Percentiles rank a stretch among this genome's conserved stretches.
phyloP scores from a whole-genome alignment of 176 grass and related monocot genomes.

The Musa troglodytarum region DNA sequence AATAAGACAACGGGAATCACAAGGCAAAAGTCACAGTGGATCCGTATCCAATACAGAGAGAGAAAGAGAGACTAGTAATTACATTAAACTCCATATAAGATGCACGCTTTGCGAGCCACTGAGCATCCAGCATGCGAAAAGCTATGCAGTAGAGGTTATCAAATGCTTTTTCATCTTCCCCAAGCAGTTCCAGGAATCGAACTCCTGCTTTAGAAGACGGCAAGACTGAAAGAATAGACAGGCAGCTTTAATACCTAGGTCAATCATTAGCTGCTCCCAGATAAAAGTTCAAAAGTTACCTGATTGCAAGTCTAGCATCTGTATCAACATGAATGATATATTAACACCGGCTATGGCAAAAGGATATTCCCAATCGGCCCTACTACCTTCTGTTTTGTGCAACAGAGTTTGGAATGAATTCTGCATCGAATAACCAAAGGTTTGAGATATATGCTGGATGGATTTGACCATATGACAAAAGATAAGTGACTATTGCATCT shows the following conservation, averaged over 20 bases:
- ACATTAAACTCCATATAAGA: constrained; percentile 99
- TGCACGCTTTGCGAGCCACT: constrained; percentile 80
- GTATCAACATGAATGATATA: constrained; percentile 94
- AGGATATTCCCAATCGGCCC: constrained; percentile 90
- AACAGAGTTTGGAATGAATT: constrained; percentile 63
- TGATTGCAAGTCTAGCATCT: constrained; percentile 87
- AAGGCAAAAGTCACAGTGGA: neutral
- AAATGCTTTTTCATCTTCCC: constrained; percentile 63
- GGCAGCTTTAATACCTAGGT: neutral
- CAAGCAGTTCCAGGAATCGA: constrained; percentile 69
- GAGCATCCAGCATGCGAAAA: constrained; percentile 79
- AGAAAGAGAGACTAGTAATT: constrained; percentile 7
- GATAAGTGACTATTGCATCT: neutral
- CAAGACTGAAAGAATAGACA: constrained; percentile 25
- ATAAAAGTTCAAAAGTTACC: constrained; percentile 23
- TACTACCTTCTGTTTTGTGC: constrained; percentile 68
- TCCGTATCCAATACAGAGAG: neutral
- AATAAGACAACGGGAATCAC: constrained; percentile 10
- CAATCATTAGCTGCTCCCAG: neutral
- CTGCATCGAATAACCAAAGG: constrained; percentile 18
- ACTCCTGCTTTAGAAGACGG: constrained; percentile 63
- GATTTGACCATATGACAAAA: constrained; percentile 4
- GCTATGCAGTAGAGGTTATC: constrained; percentile 84
- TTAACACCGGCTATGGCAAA: constrained; percentile 94
- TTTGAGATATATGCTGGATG: neutral